These are phyloP conservation scores for Septoria petroselini DNA, from an alignment of 2,329 filamentous ascomycete species.

Conservation along the genomic window DNA sequence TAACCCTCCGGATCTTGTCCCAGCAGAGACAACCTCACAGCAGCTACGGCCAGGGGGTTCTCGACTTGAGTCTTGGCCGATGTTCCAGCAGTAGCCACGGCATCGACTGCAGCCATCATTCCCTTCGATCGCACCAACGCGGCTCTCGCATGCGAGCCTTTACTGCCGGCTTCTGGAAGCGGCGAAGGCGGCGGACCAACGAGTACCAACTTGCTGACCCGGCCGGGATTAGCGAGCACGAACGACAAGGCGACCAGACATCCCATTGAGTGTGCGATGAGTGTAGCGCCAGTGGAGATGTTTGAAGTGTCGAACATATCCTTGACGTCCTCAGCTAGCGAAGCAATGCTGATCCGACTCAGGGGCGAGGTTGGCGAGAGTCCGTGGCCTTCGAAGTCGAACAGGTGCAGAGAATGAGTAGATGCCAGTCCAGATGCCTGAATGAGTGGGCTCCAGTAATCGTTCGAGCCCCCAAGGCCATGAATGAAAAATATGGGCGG, in stretches of 20 bases:
- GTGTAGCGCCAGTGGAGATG: slow-evolving; percentile 37
- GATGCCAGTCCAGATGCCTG: slow-evolving; percentile 31
- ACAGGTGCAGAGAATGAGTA: slow-evolving; percentile 35
- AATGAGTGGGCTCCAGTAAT: slow-evolving; percentile 49
- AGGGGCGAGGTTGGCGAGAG: slow-evolving; percentile 51
- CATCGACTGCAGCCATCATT: slow-evolving; percentile 46
- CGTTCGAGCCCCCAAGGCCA: slow-evolving; percentile 50
- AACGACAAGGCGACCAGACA: slow-evolving; percentile 50
- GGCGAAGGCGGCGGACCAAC: slow-evolving; percentile 50
- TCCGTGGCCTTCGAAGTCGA: slow-evolving; percentile 58
- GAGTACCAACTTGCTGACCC: slow-evolving; percentile 48
- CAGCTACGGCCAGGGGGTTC: slow-evolving; percentile 44
- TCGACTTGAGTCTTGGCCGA: slow-evolving; percentile 40
- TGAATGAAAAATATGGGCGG: slow-evolving; percentile 53
- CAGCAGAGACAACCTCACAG: slow-evolving; percentile 47
- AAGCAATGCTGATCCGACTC: slow-evolving; percentile 44
- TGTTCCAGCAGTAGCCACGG: slow-evolving; percentile 39
- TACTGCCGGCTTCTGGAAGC: slow-evolving; percentile 39
- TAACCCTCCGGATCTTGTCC: slow-evolving; percentile 54
- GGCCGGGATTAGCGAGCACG: slow-evolving; percentile 40
- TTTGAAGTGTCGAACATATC: slow-evolving; percentile 40
- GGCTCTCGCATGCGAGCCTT: slow-evolving; percentile 40
- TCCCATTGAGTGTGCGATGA: slow-evolving; percentile 55
- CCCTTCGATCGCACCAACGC: slow-evolving; percentile 45
- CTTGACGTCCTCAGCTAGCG: slow-evolving; percentile 42